These are phyloP conservation scores for Aquilaria yunnanensis DNA, from an alignment of 345 rosid species.

Conservation along the genomic window DNA sequence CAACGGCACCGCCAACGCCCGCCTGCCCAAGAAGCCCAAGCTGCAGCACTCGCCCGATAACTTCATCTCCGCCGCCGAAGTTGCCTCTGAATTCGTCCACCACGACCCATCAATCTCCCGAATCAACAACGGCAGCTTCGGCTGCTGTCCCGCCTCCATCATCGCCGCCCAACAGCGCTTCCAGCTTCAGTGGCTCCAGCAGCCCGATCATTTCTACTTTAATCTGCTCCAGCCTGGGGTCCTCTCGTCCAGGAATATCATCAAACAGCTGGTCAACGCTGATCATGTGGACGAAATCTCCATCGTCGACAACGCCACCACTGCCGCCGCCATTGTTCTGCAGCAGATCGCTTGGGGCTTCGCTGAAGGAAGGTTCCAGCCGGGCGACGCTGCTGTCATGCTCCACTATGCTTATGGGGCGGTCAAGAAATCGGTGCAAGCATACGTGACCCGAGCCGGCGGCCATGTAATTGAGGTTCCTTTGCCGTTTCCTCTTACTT, in stretches of 20 bases:
- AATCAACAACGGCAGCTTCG: slow-evolving; percentile 94
- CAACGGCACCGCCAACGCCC: slow-evolving; percentile 21
- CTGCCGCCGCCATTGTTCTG: slow-evolving; percentile 81
- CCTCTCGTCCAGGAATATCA: slow-evolving; percentile 41
- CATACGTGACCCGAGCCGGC: slow-evolving; percentile 80
- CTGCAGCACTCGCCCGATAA: slow-evolving; percentile 3
- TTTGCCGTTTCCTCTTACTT: slow-evolving; percentile 76
- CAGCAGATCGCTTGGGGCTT: slow-evolving; percentile 71
- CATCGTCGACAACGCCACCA: slow-evolving; percentile 91
- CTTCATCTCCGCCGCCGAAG: slow-evolving; percentile 36
- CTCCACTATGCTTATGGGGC: slow-evolving; percentile 86
- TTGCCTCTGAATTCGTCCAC: slow-evolving; percentile 70
- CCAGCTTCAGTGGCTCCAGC: slow-evolving; percentile 65
- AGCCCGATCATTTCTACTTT: slow-evolving; percentile 74
- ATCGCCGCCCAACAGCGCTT: slow-evolving; percentile 54
- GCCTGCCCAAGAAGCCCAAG: slow-evolving; percentile 33
- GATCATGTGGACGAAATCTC: slow-evolving; percentile 65
- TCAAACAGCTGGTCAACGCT: slow-evolving; percentile 64
- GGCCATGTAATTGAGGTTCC: slow-evolving; percentile 80
- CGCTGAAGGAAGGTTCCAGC: slow-evolving; percentile 48
- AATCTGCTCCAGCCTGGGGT: slow-evolving; percentile 48
- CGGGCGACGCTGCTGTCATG: slow-evolving; percentile 76
- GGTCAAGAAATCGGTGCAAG: slow-evolving; percentile 84
- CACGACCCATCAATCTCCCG: slow-evolving; percentile 60
- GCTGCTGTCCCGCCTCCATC: slow-evolving; percentile 68